phyloP scores from a whole-genome alignment of 1,139 yeast genomes.

The Arxiozyma slooffiae region DNA sequence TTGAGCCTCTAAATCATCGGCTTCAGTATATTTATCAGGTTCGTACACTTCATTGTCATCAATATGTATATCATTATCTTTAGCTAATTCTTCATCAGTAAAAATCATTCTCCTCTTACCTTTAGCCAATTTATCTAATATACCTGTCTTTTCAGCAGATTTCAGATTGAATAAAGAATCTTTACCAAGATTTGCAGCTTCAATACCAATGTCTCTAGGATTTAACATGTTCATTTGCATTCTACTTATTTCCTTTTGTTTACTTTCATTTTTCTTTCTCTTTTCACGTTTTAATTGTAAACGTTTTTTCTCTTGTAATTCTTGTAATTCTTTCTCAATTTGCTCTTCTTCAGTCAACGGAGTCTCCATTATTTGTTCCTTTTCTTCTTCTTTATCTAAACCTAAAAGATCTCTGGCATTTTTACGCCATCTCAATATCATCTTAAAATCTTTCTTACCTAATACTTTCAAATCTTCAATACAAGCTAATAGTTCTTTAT shows the following conservation, averaged over 20 bases:
- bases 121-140: slow-evolving; percentile 57
- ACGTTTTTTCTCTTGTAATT: slow-evolving; percentile 62
- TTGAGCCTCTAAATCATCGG: slow-evolving; percentile 70
- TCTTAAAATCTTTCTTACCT: slow-evolving; percentile 87
- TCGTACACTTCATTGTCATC: slow-evolving; percentile 37
- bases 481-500: slow-evolving; percentile 70
- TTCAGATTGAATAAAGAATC: slow-evolving; percentile 76
- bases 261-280: slow-evolving; percentile 69
- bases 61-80: slow-evolving; percentile 44
- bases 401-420: slow-evolving; percentile 74
- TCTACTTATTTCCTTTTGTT: slow-evolving; percentile 80
- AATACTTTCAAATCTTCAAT: slow-evolving; percentile 84
- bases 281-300: slow-evolving; percentile 67
- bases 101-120: slow-evolving; percentile 80
- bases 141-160: slow-evolving; percentile 78
- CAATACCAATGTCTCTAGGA: slow-evolving; percentile 86
- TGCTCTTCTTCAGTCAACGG: slow-evolving; percentile 79
- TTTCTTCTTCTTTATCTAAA: slow-evolving; percentile 46
- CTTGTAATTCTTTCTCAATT: slow-evolving; percentile 73
- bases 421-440: slow-evolving; percentile 76
- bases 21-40: slow-evolving; percentile 38
- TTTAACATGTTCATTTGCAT: slow-evolving; percentile 96
- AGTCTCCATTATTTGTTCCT: slow-evolving; percentile 46
- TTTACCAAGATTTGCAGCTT: slow-evolving; percentile 75
- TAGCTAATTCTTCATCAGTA: slow-evolving; percentile 43